These are phyloP conservation scores for Epichloe festucae DNA, from an alignment of 2,329 filamentous ascomycete genomes.

Conservation along the genomic window DNA sequence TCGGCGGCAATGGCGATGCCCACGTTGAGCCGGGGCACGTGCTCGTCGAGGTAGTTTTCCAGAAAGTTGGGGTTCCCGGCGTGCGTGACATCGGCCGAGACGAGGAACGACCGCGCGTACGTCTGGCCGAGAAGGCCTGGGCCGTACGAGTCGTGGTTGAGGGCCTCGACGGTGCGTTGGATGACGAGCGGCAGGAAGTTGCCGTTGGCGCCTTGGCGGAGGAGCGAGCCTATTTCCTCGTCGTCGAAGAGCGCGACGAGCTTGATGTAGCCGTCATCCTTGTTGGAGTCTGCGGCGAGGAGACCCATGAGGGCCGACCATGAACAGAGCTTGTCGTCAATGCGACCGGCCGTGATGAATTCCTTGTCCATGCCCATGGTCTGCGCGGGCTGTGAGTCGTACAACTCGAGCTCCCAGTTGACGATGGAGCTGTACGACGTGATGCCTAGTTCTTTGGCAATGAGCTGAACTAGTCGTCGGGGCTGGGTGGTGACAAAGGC, in stretches of 20 bases:
- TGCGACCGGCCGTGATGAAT: slow-evolving; percentile 87
- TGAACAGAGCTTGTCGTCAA: slow-evolving; percentile 96
- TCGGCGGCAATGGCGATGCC: slow-evolving; percentile 72
- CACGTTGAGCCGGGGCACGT: slow-evolving; percentile 78
- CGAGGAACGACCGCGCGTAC: slow-evolving; percentile 81
- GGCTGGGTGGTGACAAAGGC: slow-evolving; percentile 78
- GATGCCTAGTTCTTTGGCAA: slow-evolving; percentile 66
- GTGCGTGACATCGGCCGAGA: slow-evolving; percentile 88
- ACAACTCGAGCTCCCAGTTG: slow-evolving; percentile 96
- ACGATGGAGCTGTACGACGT: slow-evolving; percentile 59
- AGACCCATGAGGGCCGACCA: slow-evolving; percentile 82
- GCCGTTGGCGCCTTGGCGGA: slow-evolving; percentile 77
- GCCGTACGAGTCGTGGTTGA: slow-evolving; percentile 40
- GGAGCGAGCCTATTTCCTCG: slow-evolving; percentile 85
- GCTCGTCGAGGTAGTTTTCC: slow-evolving; percentile 67
- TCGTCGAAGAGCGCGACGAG: slow-evolving; percentile 92
- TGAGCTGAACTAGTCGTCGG: slow-evolving; percentile 68
- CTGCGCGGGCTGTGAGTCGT: slow-evolving; percentile 74
- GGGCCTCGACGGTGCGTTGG: slow-evolving; percentile 64
- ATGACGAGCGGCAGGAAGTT: slow-evolving; percentile 78
- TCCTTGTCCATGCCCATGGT: slow-evolving; percentile 79
- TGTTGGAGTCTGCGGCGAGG: slow-evolving; percentile 46
- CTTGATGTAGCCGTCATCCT: slow-evolving; percentile 61
- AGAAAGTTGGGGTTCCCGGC: slow-evolving; percentile 93
- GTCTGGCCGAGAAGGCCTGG: slow-evolving; percentile 62